A percentile compares a stretch with the other conserved stretches of the same genome.
These are phyloP conservation scores for Amphirosellinia nigrospora DNA, from an alignment of 495 filamentous ascomycete species.

Conservation along the genomic window DNA sequence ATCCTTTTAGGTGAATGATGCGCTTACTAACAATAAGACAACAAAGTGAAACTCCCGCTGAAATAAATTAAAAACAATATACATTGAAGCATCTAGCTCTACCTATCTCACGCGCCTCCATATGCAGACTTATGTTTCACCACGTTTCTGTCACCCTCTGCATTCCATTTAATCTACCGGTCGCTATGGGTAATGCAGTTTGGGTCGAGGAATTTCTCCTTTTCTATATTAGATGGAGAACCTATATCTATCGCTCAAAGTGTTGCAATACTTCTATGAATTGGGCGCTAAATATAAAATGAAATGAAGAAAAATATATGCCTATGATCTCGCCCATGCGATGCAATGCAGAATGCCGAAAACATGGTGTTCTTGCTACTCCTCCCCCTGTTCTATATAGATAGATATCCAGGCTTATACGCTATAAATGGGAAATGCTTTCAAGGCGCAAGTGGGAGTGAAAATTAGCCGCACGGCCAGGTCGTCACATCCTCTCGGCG, in stretches of 20 bases:
- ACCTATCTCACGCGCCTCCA: neutral
- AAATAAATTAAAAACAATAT: neutral
- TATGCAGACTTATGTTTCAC: neutral
- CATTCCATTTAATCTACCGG: too few relatives aligned
- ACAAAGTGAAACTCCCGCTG: neutral
- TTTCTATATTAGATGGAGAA: neutral
- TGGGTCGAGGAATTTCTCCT: too few relatives aligned
- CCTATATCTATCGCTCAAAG: neutral
- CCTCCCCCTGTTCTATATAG: neutral
- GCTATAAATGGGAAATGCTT: neutral
- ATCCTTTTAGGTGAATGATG: neutral
- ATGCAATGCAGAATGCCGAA: neutral
- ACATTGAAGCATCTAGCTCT: neutral
- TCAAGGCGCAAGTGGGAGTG: neutral
- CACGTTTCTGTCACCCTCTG: neutral
- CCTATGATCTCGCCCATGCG: neutral
- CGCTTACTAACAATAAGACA: neutral
- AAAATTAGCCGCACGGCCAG: neutral
- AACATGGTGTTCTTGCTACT: neutral
- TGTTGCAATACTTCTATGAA: neutral
- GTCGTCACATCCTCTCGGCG: conserved; percentile 56
- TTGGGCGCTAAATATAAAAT: neutral
- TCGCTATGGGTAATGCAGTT: too few relatives aligned
- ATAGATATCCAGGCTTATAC: neutral
- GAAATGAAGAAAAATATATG: neutral